Evolutionary conservation across 192 early-diverging fungal genomes (phyloP).

Genomic region (Piromyces sp.): DNA sequence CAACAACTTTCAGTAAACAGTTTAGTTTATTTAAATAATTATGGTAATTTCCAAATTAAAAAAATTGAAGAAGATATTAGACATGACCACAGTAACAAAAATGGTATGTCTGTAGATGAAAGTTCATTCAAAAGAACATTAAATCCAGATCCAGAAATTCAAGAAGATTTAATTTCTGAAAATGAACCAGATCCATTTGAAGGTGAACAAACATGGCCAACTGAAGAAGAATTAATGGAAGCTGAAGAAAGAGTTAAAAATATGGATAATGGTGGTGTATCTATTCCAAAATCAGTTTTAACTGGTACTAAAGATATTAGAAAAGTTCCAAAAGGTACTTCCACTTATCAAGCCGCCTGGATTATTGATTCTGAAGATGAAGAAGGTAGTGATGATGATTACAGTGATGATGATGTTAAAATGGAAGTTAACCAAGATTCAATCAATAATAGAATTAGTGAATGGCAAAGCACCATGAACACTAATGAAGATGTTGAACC

Average conservation of each 20-base stretch:
- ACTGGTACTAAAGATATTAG: constrained; percentile 9
- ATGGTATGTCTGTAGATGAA: constrained; percentile 23
- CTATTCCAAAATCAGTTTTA: constrained; percentile 3
- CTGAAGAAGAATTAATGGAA: constrained; percentile 77
- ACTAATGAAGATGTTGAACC: neutral
- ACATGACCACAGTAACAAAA: constrained; percentile 3
- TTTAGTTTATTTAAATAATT: constrained; percentile 75
- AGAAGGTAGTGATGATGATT: constrained; percentile 27
- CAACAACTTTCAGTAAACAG: constrained; percentile 74
- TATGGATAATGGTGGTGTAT: constrained; percentile 12
- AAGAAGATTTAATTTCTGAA: constrained; percentile 68
- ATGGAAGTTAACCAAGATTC: constrained; percentile 17
- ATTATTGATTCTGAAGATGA: constrained; percentile 69
- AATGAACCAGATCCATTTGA: constrained; percentile 76
- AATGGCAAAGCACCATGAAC: constrained; percentile 8
- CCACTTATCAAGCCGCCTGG: constrained; percentile 95
- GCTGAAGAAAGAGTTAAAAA: constrained; percentile 36
- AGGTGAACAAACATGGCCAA: constrained; percentile 98
- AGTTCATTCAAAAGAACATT: constrained; percentile 24
- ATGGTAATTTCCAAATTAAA: constrained; percentile 85
- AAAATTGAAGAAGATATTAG: constrained; percentile 15
- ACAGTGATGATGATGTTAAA: constrained; percentile 19
- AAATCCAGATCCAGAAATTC: constrained; percentile 46
- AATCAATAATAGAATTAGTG: neutral
- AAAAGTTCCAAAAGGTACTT: constrained; percentile 86